These are phyloP conservation scores for Rhododendron ovatum DNA, from an alignment of 148 eudicot genomes.

Conservation along the genomic window DNA sequence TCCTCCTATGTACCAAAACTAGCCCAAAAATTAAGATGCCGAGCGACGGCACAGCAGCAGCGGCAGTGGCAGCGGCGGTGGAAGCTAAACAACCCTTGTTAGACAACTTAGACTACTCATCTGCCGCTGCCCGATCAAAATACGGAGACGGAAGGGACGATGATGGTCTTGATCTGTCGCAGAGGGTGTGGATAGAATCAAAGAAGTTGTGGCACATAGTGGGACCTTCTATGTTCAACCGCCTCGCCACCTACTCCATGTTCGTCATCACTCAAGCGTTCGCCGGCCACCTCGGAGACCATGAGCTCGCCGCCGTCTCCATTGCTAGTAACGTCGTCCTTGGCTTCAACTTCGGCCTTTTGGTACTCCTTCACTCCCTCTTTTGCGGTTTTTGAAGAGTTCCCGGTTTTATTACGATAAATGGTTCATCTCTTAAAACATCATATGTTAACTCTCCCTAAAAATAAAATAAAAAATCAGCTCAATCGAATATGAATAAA, in stretches of 20 bases:
- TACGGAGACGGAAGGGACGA: constrained; percentile 7
- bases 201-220: constrained; percentile 57
- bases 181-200: constrained; percentile 39
- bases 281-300: constrained; percentile 64
- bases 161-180: too few species aligned
- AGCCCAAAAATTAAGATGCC: background rate
- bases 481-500: too few species aligned
- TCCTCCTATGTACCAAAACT: background rate
- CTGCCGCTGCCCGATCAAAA: background rate
- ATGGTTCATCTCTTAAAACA: too few species aligned
- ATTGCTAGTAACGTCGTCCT: constrained; percentile 42
- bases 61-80: background rate
- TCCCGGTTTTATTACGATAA: too few species aligned
- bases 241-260: constrained; percentile 44
- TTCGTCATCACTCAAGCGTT: constrained; percentile 46
- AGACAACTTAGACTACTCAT: background rate
- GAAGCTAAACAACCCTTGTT: constrained; percentile 29
- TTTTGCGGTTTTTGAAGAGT: too few species aligned
- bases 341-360: constrained; percentile 50
- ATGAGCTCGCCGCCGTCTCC: constrained; percentile 55
- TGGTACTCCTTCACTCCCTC: constrained; percentile 23
- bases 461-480: too few species aligned
- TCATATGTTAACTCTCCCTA: too few species aligned
- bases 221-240: constrained; percentile 48
- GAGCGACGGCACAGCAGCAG: background rate